Evolutionary conservation across 768 basidiomycete species (phyloP), one percentile per base, ranked within the genome.

Genomic region (Rhodotorula babjevae): DNA sequence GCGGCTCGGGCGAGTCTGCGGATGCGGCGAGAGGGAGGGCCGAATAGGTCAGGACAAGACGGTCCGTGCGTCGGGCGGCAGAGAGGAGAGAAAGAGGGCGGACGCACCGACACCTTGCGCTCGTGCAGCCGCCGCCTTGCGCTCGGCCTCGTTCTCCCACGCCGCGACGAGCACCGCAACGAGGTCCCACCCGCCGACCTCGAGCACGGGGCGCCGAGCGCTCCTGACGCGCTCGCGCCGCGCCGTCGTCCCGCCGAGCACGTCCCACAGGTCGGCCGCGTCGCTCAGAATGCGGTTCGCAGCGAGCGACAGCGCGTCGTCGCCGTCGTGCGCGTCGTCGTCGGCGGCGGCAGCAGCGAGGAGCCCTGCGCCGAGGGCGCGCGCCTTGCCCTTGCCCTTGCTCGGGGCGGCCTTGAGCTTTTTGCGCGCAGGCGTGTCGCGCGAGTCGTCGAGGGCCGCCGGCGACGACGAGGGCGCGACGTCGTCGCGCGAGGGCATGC

Each of bases 191-290:
- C 52, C 71, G 21, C 58, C 66, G 9, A 59, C 63, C 31, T 68
- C 67, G 1, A 65, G 40, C 18, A 68, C 36, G 23, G 16, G 63
- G 63, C 16, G n/a, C 31, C 36, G 68, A 67, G 27, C 58, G 1
- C 3, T 72, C 67, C 67, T 40, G 31, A 68, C 31, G 21, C 63
- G n/a, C 46, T 21, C 44, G 19, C 40, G 61, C 44, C 50, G 62
- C 56, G 67, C 64, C 36, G 50, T 47, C 25, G 64, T 63, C 3
- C 72, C 72, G 3, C 61, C 72, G 1, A 73, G 49, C 36, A 73
- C 42, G 44, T 73, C 72, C 72, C 72, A 73, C 42, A 73, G 21
- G 40, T 73, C 64, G 31, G 69, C 61, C 18, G 42, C 55, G 9
- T 40, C 11, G 0, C 57, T 61, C 29, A 46, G 44, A 11, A 73